phyloP scores from a whole-genome alignment of 2,329 filamentous ascomycete species.

The Paecilomyces niveus region DNA sequence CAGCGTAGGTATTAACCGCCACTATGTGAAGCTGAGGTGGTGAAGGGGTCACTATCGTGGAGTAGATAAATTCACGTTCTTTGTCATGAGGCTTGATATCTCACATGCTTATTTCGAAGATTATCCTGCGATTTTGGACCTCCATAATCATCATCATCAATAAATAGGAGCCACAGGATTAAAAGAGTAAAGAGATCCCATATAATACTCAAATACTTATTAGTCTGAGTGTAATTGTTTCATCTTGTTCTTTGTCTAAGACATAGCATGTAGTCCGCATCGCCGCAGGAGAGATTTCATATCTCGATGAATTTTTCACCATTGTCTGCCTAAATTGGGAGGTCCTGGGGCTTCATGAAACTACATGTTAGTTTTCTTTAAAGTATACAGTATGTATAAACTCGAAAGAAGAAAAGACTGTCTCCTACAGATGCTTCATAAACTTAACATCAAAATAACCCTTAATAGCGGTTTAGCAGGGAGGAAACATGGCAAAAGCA shows the following conservation, averaged over 20 bases:
- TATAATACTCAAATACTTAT: neutral
- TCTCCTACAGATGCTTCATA: no score
- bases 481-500: neutral
- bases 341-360: neutral
- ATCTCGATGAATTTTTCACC: neutral
- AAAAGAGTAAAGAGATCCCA: neutral
- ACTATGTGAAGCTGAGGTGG: neutral
- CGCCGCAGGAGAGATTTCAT: neutral
- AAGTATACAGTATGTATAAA: neutral
- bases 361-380: neutral
- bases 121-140: neutral
- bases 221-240: neutral
- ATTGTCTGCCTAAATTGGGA: neutral
- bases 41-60: neutral
- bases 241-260: neutral
- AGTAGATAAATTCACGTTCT: neutral
- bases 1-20: neutral
- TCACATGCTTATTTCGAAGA: neutral
- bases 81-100: neutral
- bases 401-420: neutral
- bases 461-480: neutral
- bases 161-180: neutral
- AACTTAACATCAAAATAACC: neutral
- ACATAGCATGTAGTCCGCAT: neutral
- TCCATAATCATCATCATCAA: neutral